Evolutionary conservation across 257 asterid species (phyloP).

Genomic region (Salvia miltiorrhiza): DNA sequence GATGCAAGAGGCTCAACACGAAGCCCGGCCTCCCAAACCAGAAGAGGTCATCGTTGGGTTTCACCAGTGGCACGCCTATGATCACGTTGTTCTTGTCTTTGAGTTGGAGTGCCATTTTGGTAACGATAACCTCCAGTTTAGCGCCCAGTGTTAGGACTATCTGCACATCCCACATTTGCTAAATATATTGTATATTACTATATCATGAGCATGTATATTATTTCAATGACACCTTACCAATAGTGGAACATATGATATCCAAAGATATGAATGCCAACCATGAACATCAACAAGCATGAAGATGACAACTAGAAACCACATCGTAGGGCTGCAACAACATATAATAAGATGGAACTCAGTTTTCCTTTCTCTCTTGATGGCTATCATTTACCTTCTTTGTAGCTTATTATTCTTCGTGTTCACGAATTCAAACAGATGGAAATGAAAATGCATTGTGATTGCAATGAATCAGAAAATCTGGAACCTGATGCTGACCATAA

Average conservation of each 20-base stretch:
- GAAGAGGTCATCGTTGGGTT: slow-evolving; percentile 30
- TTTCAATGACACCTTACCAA: slow-evolving; percentile 19
- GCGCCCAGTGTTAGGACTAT: slow-evolving; percentile 31
- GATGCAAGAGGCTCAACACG: slow-evolving; percentile 29
- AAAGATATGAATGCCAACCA: slow-evolving; percentile 40
- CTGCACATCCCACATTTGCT: not conserved
- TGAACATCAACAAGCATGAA: slow-evolving; percentile 37
- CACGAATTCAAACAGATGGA: not conserved
- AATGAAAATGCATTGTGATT: not conserved
- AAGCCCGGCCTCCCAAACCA: slow-evolving; percentile 32
- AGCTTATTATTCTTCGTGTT: too few species aligned
- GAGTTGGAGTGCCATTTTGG: slow-evolving; percentile 34
- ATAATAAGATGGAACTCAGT: not conserved
- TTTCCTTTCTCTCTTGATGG: too few species aligned
- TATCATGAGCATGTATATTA: too few species aligned
- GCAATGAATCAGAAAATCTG: not conserved
- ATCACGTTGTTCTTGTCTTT: slow-evolving; percentile 17
- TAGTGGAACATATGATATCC: slow-evolving; percentile 35
- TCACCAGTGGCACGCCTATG: slow-evolving; percentile 28
- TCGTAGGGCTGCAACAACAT: slow-evolving; percentile 29
- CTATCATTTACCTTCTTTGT: too few species aligned
- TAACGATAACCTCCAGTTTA: slow-evolving; percentile 37
- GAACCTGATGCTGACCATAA: slow-evolving; percentile 52
- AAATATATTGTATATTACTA: too few species aligned
- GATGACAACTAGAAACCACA: slow-evolving; percentile 43